phyloP scores from a whole-genome alignment of 2,329 filamentous ascomycete species.

The Epichloe bromicola region DNA sequence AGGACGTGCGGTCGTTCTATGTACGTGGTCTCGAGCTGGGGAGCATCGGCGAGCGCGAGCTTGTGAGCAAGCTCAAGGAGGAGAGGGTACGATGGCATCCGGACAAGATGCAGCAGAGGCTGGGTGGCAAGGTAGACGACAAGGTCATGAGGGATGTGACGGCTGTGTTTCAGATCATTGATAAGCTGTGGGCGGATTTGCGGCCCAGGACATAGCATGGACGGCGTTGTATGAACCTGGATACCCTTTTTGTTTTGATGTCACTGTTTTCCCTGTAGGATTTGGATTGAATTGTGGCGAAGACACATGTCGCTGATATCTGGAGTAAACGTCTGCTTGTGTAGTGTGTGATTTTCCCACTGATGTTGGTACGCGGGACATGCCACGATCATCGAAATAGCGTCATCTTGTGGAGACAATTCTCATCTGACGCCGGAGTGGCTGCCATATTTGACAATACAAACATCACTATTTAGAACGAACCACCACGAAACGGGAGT shows the following conservation, averaged over 20 bases:
- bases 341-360: no score
- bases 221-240: not conserved
- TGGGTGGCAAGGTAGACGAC: constrained; percentile 60
- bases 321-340: no score
- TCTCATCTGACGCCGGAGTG: no score
- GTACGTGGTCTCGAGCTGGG: constrained; percentile 31
- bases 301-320: no score
- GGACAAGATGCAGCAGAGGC: constrained; percentile 88
- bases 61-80: constrained; percentile 50
- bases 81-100: constrained; percentile 95
- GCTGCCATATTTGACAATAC: no score
- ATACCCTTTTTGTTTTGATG: not conserved
- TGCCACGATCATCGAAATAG: no score
- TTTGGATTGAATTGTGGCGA: no score
- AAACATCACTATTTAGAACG: no score
- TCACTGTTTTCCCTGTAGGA: not conserved
- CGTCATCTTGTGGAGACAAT: no score
- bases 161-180: constrained; percentile 81
- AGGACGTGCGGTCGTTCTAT: constrained; percentile 58
- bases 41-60: constrained; percentile 30
- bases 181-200: constrained; percentile 62
- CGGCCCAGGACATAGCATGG: constrained; percentile 14
- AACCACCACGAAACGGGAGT: no score
- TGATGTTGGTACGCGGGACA: accelerated
- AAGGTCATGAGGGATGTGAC: constrained; percentile 69